phyloP scores from a whole-genome alignment of 2,329 filamentous ascomycete genomes.

The Phialophora verrucosa region DNA sequence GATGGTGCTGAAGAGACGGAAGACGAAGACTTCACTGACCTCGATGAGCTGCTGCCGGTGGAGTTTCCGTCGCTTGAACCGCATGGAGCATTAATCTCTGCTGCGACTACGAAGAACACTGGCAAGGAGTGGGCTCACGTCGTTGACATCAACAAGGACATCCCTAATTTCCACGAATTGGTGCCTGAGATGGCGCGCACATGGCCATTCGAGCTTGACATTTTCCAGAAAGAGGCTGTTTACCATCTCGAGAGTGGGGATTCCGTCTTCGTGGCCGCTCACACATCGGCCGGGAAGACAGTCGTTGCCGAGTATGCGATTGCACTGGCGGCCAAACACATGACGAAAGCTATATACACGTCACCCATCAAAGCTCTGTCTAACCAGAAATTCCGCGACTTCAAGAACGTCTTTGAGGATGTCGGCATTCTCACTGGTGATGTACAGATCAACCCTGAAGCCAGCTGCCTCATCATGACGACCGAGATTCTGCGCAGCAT shows the following conservation, averaged over 20 bases:
- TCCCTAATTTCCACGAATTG: constrained; percentile 90
- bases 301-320: constrained; percentile 98
- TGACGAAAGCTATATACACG: constrained; percentile 99
- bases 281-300: constrained; percentile 97
- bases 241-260: constrained; percentile 97
- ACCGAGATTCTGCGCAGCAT: constrained; percentile 98
- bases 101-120: constrained; percentile 73
- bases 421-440: constrained; percentile 97
- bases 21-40: constrained; percentile 62
- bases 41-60: constrained; percentile 85
- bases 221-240: constrained; percentile 97
- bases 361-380: constrained; percentile 98
- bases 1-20: constrained; percentile 37
- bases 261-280: constrained; percentile 95
- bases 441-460: constrained; percentile 96
- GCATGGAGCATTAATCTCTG: constrained; percentile 74
- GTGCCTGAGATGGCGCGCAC: constrained; percentile 95
- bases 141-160: constrained; percentile 91
- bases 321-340: constrained; percentile 92
- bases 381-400: constrained; percentile 98
- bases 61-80: constrained; percentile 93
- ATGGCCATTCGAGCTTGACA: constrained; percentile 97
- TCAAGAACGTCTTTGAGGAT: constrained; percentile 82
- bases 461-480: constrained; percentile 98
- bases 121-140: constrained; percentile 97